These are phyloP conservation scores for Antrodiella citrinella DNA, from an alignment of 768 basidiomycete genomes.

Conservation along the genomic window DNA sequence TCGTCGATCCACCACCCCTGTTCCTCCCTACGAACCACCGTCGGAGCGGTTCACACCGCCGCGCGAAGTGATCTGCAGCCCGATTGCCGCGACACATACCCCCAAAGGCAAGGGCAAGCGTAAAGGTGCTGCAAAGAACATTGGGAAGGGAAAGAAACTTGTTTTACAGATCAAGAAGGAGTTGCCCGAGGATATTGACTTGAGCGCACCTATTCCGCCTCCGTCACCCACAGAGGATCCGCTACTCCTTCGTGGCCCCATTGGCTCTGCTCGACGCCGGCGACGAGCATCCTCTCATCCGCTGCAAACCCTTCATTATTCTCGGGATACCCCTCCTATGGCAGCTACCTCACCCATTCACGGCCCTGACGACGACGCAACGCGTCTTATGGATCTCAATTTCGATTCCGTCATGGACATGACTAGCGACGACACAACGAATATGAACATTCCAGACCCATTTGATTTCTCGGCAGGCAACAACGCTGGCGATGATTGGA, in stretches of 20 bases:
- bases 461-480: conserved; percentile 6
- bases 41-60: conserved; percentile 66
- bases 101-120: conserved; percentile 32
- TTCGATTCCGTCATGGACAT: conserved; percentile 6
- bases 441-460: not conserved
- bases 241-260: conserved; percentile 46
- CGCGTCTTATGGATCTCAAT: conserved; percentile 13
- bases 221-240: conserved; percentile 75
- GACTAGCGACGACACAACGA: conserved; percentile 7
- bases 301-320: conserved; percentile 20
- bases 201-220: conserved; percentile 52
- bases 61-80: conserved; percentile 44
- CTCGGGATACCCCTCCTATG: conserved; percentile 31
- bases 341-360: conserved; percentile 25
- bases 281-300: conserved; percentile 2
- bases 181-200: conserved; percentile 53
- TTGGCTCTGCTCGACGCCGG: conserved; percentile 8
- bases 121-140: conserved; percentile 19
- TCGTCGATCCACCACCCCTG: conserved; percentile 44
- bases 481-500: conserved; percentile 9
- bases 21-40: conserved; percentile 57
- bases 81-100: conserved; percentile 20
- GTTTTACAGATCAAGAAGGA: conserved; percentile 46
- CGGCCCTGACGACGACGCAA: conserved; percentile 4
- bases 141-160: conserved; percentile 18